Percentiles rank a stretch among this genome's conserved stretches.
Evolutionary conservation across 805 yeast species (phyloP).

Genomic region (Yamadazyma ubonensis): DNA sequence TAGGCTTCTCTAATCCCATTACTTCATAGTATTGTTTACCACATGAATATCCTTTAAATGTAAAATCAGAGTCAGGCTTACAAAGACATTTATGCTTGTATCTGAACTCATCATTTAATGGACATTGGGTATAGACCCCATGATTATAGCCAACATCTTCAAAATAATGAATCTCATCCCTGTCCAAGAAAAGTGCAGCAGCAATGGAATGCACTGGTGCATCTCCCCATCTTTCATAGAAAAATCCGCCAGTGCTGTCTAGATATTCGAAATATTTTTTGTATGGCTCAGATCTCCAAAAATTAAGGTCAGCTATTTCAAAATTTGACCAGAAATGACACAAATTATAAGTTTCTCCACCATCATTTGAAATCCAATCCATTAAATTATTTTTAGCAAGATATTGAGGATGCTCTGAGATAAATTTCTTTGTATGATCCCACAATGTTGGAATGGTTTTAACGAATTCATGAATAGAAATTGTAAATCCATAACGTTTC

Average conservation of each 20-base stretch:
- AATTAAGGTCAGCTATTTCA: constrained; percentile 70
- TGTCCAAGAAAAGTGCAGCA: constrained; percentile 72
- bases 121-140: constrained; percentile 79
- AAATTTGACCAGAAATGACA: constrained; percentile 94
- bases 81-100: constrained; percentile 66
- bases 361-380: constrained; percentile 68
- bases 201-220: constrained; percentile 92
- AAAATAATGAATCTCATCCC: constrained; percentile 71
- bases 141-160: constrained; percentile 85
- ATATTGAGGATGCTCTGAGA: constrained; percentile 57
- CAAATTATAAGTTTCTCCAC: constrained; percentile 67
- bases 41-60: constrained; percentile 23
- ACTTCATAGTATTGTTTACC: constrained; percentile 32
- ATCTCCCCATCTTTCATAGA: constrained; percentile 93
- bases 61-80: constrained; percentile 48
- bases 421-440: constrained; percentile 70
- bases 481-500: constrained; percentile 85
- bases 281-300: constrained; percentile 77
- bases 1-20: constrained; percentile 30
- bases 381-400: constrained; percentile 63
- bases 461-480: constrained; percentile 75
- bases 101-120: constrained; percentile 60
- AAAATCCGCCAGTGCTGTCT: constrained; percentile 86
- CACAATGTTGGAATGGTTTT: constrained; percentile 87
- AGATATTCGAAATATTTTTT: constrained; percentile 66